Percentiles rank a stretch among this genome's conserved stretches.
Conservation (phyloP, 129 eudicot genomes). For the Flaveria brownii region DNA sequence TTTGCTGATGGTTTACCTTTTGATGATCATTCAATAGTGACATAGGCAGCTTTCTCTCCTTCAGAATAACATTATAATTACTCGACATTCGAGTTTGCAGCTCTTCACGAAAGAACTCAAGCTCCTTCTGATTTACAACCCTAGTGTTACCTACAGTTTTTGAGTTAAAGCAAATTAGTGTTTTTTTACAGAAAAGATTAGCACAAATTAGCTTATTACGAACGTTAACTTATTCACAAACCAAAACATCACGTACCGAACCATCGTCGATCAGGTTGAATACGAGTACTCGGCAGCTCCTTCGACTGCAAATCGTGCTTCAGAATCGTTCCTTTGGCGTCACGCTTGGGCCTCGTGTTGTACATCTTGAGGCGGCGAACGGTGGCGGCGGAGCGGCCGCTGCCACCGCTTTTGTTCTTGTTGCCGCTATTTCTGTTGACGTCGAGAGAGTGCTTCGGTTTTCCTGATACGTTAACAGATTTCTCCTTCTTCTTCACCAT, state of each 20-base stretch:
- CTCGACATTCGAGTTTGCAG: slow-evolving; percentile 61
- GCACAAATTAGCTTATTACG: too few species aligned
- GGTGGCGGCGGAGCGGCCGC: slow-evolving; percentile 75
- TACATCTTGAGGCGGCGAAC: slow-evolving; percentile 99
- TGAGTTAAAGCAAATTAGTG: neutral
- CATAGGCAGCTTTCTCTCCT: slow-evolving; percentile 87
- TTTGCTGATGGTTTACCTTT: slow-evolving; percentile 50
- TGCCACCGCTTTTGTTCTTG: slow-evolving; percentile 51
- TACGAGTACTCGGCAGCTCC: slow-evolving; percentile 79
- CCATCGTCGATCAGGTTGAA: slow-evolving; percentile 82
- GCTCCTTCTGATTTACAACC: slow-evolving; percentile 75
- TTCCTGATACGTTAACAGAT: slow-evolving; percentile 81
- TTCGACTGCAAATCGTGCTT: slow-evolving; percentile 66
- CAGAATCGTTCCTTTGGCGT: slow-evolving; percentile 54
- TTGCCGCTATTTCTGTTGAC: slow-evolving; percentile 55
- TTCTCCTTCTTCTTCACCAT: slow-evolving; percentile 78
- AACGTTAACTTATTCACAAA: neutral
- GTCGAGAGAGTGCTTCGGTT: slow-evolving; percentile 91
- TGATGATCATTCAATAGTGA: slow-evolving; percentile 89
- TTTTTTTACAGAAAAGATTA: too few species aligned
- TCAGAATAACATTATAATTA: slow-evolving; percentile 72
- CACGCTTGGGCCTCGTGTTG: slow-evolving; percentile 69
- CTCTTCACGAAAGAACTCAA: slow-evolving; percentile 81
- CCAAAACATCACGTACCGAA: slow-evolving; percentile 49
- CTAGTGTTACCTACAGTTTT: slow-evolving; percentile 65